Evolutionary conservation across 768 basidiomycete species (phyloP), one percentile per base, ranked within the genome.

Genomic region (Phanerochaete carnosa): DNA sequence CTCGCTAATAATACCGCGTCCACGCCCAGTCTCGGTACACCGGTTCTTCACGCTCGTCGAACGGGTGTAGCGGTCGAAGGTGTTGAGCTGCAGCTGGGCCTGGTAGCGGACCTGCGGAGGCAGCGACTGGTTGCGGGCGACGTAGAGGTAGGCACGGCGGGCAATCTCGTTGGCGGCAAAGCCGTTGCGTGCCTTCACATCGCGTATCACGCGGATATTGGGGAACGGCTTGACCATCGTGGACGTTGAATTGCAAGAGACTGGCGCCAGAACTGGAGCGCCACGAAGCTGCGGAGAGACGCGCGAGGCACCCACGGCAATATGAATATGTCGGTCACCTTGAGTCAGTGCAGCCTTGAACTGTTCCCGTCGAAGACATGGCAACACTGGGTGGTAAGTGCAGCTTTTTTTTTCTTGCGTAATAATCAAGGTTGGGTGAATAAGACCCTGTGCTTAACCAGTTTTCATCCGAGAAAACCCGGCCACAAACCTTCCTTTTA

Each of bases 51-150:
- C 90, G 1, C 86, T 87, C 15, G 87, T 87, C n/a, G 92, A 90
- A 39, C 92, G 86, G 0, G 92, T 89, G 71, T 93, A 88, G 26
- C 84, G 82, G 52, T 84, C 87, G 67, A 97, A 92, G 5, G 88
- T 86, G 74, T 96, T 96, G 53, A 97, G 80, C 69, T 97, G 94
- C 62, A 98, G 77, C 73, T 97, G 95, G 16, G 96, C 96, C 65
- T 95, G 92, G 72, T 95, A 92, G 58, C 96, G 90, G 50, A 98
- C 83, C 70, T 92, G 88, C 2, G 92, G 80, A 16, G 94, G 88
- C n/a, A 98, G 76, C 1, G 88, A 84, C 71, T 92, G 87, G 76
- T 98, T 98, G 61, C 96, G 85, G 25, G 95, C 94, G 65, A 98
- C 90, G 74, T 87, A 94, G 53, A 98, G 86, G 74, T 96, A 95